Base-by-base conservation (phyloP, 495 filamentous ascomycete species). In the Penicillium roqueforti region DNA sequence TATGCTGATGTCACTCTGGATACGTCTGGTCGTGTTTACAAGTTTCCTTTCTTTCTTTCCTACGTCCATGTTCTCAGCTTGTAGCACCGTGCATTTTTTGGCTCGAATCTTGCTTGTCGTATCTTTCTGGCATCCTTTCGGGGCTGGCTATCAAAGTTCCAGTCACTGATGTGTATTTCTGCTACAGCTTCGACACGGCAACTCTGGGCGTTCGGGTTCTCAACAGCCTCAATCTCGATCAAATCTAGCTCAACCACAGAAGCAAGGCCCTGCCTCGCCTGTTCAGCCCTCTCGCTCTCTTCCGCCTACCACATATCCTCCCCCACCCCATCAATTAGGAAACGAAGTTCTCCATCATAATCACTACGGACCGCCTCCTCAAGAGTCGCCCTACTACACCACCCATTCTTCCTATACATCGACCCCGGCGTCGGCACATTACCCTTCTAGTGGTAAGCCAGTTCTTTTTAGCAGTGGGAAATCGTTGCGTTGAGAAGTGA, bases 391-490 rank as follows among this genome's bases (percentile, higher is more conserved):
- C n/a, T 91, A 90, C 68, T 92, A 89, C 76, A 66, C 76, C 28
- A 60, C 83, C 51, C 85, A 91, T 65, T 80, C 80, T 62, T 80
- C 87, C 20, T 92, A 92, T 74, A 84, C 86, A 66, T 85, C 88
- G 19, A 63, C 82, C 53, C 81, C 78, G 71, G 81, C 83, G 34
- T 81, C 84, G 23, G 82, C 80, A 63, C 83, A 83, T 68, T 92
- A 90, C 66, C 82, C 86, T 39, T 85, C 87, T 64, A 86, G 86
- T 78, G 89, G 89, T 93, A 72, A 80, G 87, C 77, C 18, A 16
- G 13, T 36, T 39, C 48, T 58, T 53, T 1, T 43, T 26, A 29
- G 29, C 20, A 31, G 2, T 23, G 1, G 18, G 25, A 47, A 18
- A 0, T n/a, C 16, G 3, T 5, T 8, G 18, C 7, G 23, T 26